phyloP scores from a whole-genome alignment of 108 stramenopile species.

The Conticribra guillardii region DNA sequence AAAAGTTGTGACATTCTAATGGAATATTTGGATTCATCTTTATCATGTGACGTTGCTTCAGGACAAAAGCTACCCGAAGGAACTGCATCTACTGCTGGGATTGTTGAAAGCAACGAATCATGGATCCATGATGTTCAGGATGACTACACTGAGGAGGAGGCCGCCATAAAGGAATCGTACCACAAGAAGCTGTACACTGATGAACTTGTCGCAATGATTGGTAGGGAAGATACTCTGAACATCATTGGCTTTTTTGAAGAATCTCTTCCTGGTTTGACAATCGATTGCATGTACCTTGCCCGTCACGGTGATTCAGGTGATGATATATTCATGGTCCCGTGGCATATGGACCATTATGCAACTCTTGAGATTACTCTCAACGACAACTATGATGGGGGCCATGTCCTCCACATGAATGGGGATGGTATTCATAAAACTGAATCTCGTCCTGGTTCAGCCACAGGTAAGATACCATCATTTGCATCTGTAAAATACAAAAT shows the following conservation, averaged over 20 bases:
- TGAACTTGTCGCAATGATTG: conserved; percentile 9
- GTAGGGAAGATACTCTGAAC: conserved; percentile 9
- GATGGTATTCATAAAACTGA: conserved; percentile 16
- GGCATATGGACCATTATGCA: conserved; percentile 19
- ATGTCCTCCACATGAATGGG: conserved; percentile 17
- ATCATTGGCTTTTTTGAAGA: conserved; percentile 19
- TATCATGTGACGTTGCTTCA: neutral
- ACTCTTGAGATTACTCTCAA: conserved; percentile 22
- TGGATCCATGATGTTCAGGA: conserved; percentile 2
- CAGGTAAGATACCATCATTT: conserved; percentile 12
- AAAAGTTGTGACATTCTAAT: conserved; percentile 3
- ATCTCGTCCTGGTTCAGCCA: conserved; percentile 17
- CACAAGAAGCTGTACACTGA: conserved; percentile 10
- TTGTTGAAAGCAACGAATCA: neutral
- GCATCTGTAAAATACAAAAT: too few species aligned
- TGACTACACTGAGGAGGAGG: too few species aligned
- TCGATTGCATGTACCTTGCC: conserved; percentile 15
- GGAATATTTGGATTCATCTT: neutral
- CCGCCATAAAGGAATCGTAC: neutral
- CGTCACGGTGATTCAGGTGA: conserved; percentile 1
- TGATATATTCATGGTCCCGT: conserved; percentile 5
- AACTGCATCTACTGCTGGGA: neutral
- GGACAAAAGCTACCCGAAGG: conserved; percentile 3
- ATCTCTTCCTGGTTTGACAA: conserved; percentile 9
- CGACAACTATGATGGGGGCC: conserved; percentile 13